A percentile compares a stretch with the other conserved stretches of the same genome.
phyloP scores from a whole-genome alignment of 2,329 filamentous ascomycete genomes.

The Teratosphaeria gauchensis region DNA sequence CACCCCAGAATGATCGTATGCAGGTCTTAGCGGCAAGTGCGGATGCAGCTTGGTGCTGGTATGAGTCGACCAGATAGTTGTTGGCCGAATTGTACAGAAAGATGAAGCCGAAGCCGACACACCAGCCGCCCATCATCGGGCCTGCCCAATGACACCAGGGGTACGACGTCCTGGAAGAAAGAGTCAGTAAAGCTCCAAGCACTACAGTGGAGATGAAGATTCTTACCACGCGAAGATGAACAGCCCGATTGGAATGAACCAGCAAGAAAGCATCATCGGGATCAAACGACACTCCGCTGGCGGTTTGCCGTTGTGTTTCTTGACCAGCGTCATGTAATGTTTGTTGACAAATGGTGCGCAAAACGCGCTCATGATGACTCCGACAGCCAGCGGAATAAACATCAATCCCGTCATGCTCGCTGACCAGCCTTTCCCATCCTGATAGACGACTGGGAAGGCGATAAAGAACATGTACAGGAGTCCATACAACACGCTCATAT shows the following conservation, averaged over 20 bases:
- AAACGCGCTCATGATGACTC: conserved; percentile 17
- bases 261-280: conserved; percentile 30
- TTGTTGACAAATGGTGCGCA: conserved; percentile 61
- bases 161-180: conserved; percentile 59
- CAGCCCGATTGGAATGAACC: conserved; percentile 55
- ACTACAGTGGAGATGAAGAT: background rate
- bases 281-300: conserved; percentile 31
- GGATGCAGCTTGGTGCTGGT: conserved; percentile 62
- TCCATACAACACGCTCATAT: conserved; percentile 52
- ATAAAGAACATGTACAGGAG: conserved; percentile 71
- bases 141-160: conserved; percentile 57
- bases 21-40: conserved; percentile 31
- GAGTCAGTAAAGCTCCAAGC: background rate
- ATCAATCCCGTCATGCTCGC: conserved; percentile 72
- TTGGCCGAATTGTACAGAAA: conserved; percentile 27
- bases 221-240: conserved; percentile 51
- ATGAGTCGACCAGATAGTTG: conserved; percentile 49
- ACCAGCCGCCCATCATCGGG: conserved; percentile 34
- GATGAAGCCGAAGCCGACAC: conserved; percentile 26
- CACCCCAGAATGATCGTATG: conserved; percentile 28
- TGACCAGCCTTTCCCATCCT: conserved; percentile 68
- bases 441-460: conserved; percentile 57
- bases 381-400: conserved; percentile 23
- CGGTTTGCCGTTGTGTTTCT: conserved; percentile 59
- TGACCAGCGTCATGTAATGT: conserved; percentile 60